These are phyloP conservation scores for Acephala macrosclerotiorum DNA, from an alignment of 2,329 filamentous ascomycete genomes.

Conservation along the genomic window DNA sequence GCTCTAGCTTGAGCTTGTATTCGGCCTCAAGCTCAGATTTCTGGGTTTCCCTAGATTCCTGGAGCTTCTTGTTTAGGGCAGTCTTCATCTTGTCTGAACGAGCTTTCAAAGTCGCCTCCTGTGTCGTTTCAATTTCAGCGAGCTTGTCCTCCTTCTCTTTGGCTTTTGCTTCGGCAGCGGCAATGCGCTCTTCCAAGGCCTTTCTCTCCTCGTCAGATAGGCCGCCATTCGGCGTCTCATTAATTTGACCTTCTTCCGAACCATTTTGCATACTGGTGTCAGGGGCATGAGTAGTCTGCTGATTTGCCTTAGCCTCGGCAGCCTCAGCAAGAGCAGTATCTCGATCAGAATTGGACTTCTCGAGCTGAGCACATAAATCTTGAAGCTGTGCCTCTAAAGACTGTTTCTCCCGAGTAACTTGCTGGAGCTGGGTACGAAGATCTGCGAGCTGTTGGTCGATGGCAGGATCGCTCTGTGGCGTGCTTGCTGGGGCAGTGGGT, in stretches of 20 bases:
- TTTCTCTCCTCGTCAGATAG: conserved; percentile 66
- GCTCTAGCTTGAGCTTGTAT: conserved; percentile 60
- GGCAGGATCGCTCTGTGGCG: conserved; percentile 58
- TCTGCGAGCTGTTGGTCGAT: conserved; percentile 58
- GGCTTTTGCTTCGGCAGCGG: conserved; percentile 66
- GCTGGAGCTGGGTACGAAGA: conserved; percentile 68
- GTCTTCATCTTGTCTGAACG: conserved; percentile 75
- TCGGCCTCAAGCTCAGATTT: conserved; percentile 60
- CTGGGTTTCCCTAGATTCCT: conserved; percentile 57
- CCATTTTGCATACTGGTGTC: conserved; percentile 52
- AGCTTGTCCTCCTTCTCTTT: conserved; percentile 70
- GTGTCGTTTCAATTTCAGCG: conserved; percentile 63
- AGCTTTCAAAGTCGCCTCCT: conserved; percentile 66
- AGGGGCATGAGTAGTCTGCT: conserved; percentile 41
- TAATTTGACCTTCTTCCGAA: conserved; percentile 63
- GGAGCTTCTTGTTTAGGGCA: conserved; percentile 71
- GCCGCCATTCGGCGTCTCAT: conserved; percentile 46
- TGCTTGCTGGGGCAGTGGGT: conserved; percentile 52
- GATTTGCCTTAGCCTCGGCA: conserved; percentile 54
- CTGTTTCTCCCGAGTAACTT: conserved; percentile 71
- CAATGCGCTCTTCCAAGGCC: conserved; percentile 67
- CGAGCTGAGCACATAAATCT: conserved; percentile 63
- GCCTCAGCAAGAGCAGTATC: conserved; percentile 54
- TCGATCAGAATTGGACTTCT: conserved; percentile 66
- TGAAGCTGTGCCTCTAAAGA: conserved; percentile 70